Base-by-base conservation (phyloP, 352 stramenopile species). In the Globisporangium irregulare region DNA sequence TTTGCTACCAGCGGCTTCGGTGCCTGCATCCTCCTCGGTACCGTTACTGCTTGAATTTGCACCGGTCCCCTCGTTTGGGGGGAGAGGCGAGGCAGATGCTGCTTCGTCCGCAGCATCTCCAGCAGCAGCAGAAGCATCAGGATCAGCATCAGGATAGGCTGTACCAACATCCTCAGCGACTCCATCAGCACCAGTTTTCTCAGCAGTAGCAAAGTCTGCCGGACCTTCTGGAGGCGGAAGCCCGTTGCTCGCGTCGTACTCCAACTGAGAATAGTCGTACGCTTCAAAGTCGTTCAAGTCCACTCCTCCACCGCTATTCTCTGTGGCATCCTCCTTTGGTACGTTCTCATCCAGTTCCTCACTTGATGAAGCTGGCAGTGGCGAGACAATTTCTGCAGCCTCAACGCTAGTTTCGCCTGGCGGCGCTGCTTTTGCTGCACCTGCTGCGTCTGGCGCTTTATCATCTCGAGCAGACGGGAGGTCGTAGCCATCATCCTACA, bases 171-270 rank as follows among this genome's bases (percentile, higher is more conserved):
- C 36, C 3, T 51, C 24, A 32, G 15, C 7, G 5, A 14, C 34
- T n/a, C 7, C 14, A 14, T 66, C 50, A 12, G 50, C 25, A 46
- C 34, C 22, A 32, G 29, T 32, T 32, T 32, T 4, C 29, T 32
- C 29, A 32, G 4, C 29, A 32, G 29, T 4, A 32, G 29, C 29
- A 32, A 32, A 32, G 59, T 67, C 66, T 57, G 20, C 54, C 5
- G 54, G 66, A 3, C 60, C 64, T 12, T 77, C 70, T 7, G 70
- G 70, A 24, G 73, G 73, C 2, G 67, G 36, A 4, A 79, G 46
- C 14, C 73, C 67, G 34, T 62, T 79, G 60, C 70, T 73, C 10
- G 36, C 59, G 46, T 79, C 73, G 43, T 61, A 79, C 18, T 66
- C 53, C 1, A 50, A 3, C 9, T 72, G 29, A 0, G 59, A 53